Evolutionary conservation across 1,284 basidiomycete genomes (phyloP), one percentile per base, ranked within the genome.

Genomic region (Flammula alnicola): DNA sequence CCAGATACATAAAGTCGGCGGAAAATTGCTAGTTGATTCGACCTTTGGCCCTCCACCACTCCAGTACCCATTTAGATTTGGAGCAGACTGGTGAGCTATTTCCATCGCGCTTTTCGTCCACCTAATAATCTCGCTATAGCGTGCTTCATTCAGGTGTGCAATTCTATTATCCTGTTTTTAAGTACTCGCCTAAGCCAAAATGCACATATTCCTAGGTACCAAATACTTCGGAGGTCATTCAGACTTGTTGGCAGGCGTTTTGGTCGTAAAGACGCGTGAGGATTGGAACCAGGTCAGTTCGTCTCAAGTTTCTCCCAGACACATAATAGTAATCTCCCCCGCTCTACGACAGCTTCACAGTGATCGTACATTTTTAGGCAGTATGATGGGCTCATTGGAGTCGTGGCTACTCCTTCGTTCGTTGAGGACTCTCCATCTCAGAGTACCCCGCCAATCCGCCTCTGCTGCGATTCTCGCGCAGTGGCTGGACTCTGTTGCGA

Each of bases 171-270:
- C n/a, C n/a, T n/a, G 11, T 38, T 25, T 8, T 44, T 26, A 27
- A 7, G 37, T 5, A 33, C 45, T 25, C 19, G 35, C 42, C 40
- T 44, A 35, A 42, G 39, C 40, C 27, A n/a, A n/a, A n/a, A n/a
- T n/a, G n/a, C n/a, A n/a, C n/a, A 33, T 36, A 17, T 38, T 8
- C 38, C 27, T 37, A 83, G 89, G 80, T 5, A 91, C 92, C 4
- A 96, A 96, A 67, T 95, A 96, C 66, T 85, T 96, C 49, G 91
- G 90, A 31, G 94, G 94, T 1, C 94, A 97, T 64, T 91, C 88
- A 3, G 95, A 97, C 63, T 73, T 94, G 26, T 80, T 97, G 4
- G 79, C 81, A 51, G 94, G 95, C 20, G 80, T 95, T 2, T 73
- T 96, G n/a, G 77, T 90, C 9, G 86, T 89, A 1, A 84, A 83